Percentiles rank a stretch among this genome's conserved stretches.
Conservation (phyloP, 2,329 filamentous ascomycete species). For the Cladophialophora psammophila region DNA sequence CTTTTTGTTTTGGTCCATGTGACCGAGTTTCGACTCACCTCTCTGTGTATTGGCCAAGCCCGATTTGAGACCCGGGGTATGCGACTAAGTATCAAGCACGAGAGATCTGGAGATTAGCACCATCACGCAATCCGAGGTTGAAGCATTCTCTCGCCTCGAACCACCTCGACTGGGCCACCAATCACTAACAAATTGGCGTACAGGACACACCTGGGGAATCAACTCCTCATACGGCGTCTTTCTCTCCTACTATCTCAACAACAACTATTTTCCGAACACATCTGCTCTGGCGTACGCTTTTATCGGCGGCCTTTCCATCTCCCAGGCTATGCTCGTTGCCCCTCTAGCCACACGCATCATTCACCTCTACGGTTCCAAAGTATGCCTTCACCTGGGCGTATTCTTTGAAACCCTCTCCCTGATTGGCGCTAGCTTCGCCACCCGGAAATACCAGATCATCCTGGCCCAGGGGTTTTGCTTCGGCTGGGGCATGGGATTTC, state of each 20-base stretch:
- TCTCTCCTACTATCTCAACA: conserved; percentile 64
- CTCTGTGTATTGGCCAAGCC: conserved; percentile 5
- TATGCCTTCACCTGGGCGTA: conserved; percentile 63
- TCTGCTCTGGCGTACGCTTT: conserved; percentile 65
- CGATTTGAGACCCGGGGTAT: conserved; percentile 25
- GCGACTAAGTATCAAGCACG: conserved; percentile 2
- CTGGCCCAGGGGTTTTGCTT: conserved; percentile 68
- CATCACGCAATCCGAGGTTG: conserved; percentile 24
- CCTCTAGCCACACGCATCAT: conserved; percentile 64
- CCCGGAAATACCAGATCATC: conserved; percentile 66
- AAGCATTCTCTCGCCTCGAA: neutral
- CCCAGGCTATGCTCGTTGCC: conserved; percentile 63
- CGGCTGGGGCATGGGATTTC: conserved; percentile 68
- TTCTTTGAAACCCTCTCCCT: conserved; percentile 58
- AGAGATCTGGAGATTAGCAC: neutral
- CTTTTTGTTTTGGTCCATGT: conserved; percentile 1
- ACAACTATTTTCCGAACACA: conserved; percentile 62
- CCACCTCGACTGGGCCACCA: conserved; percentile 7
- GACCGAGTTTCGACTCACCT: neutral
- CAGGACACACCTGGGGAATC: conserved; percentile 74
- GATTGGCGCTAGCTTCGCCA: conserved; percentile 65
- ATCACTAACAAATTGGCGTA: conserved; percentile 11
- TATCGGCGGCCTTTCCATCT: conserved; percentile 66
- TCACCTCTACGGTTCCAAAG: conserved; percentile 60
- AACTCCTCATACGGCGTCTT: conserved; percentile 69